Evolutionary conservation across 2,329 filamentous ascomycete genomes (phyloP).

Genomic region (Pyrenophora graminea): DNA sequence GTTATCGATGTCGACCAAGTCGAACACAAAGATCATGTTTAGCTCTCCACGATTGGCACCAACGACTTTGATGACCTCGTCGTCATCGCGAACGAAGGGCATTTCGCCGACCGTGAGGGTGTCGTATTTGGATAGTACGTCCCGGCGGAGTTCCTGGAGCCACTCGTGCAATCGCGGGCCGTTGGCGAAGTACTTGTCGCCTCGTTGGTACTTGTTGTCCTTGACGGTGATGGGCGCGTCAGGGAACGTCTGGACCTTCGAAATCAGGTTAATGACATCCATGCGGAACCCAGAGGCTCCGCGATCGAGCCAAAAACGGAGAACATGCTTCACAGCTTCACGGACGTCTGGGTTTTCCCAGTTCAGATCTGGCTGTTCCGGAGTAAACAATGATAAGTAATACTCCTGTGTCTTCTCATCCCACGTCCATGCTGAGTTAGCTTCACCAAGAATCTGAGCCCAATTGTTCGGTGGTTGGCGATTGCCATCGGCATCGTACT

Average conservation of each 20-base stretch:
- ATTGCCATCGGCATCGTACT: conserved; percentile 58
- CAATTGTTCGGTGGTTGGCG: conserved; percentile 77
- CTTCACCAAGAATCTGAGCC: conserved; percentile 59
- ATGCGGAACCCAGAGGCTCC: conserved; percentile 60
- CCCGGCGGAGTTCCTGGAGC: conserved; percentile 65
- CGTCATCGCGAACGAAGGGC: conserved; percentile 56
- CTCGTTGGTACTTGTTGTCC: conserved; percentile 47
- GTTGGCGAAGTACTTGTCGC: conserved; percentile 63
- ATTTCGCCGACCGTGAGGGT: conserved; percentile 70
- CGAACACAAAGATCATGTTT: conserved; percentile 68
- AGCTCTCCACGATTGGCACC: conserved; percentile 56
- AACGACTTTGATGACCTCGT: conserved; percentile 54
- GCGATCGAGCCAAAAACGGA: conserved; percentile 78
- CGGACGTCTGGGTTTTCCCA: conserved; percentile 74
- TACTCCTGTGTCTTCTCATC: conserved; percentile 73
- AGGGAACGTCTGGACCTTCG: conserved; percentile 37
- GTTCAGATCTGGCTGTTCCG: conserved; percentile 79
- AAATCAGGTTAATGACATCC: conserved; percentile 47
- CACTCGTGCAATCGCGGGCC: conserved; percentile 72
- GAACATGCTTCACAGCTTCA: conserved; percentile 70
- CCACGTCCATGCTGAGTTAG: conserved; percentile 69
- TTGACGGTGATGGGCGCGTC: conserved; percentile 37
- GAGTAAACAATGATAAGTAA: conserved; percentile 75
- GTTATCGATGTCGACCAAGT: conserved; percentile 48
- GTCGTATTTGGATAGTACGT: conserved; percentile 64